Percentiles rank a stretch among this genome's conserved stretches.
phyloP scores from a whole-genome alignment of 2,329 filamentous ascomycete species.

The Trichoderma harzianum region DNA sequence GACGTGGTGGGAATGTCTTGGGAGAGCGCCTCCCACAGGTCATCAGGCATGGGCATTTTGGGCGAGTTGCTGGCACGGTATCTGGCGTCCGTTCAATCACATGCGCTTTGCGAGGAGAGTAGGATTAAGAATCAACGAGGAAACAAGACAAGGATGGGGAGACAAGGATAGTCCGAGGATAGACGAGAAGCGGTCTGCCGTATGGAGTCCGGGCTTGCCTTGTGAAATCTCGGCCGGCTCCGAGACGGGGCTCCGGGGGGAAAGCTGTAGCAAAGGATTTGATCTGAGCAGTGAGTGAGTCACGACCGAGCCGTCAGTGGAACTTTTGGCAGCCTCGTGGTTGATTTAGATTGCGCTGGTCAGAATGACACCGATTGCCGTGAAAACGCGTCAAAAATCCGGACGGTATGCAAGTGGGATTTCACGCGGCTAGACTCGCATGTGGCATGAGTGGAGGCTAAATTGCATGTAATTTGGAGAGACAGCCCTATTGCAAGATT shows the following conservation, averaged over 20 bases:
- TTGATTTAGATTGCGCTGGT: background rate
- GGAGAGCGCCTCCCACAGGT: slow-evolving; percentile 58
- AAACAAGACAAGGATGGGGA: background rate
- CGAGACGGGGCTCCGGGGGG: slow-evolving; percentile 9
- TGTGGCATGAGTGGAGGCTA: background rate
- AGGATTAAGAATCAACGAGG: background rate
- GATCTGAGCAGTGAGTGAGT: slow-evolving; percentile 3
- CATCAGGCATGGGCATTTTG: slow-evolving; percentile 45
- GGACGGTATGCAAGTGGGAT: background rate
- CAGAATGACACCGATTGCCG: background rate
- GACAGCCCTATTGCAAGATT: background rate
- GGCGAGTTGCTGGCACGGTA: background rate
- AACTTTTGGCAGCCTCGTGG: background rate
- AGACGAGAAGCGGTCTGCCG: background rate
- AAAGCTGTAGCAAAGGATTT: background rate
- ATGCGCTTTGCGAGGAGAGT: background rate
- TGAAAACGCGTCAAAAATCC: background rate
- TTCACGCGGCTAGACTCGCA: slow-evolving; percentile 7
- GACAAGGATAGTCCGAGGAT: background rate
- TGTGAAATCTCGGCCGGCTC: background rate
- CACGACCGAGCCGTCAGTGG: background rate
- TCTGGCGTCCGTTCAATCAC: background rate
- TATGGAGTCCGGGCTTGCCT: background rate
- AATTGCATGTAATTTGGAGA: background rate
- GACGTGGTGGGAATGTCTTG: slow-evolving; percentile 54